Conservation (phyloP, 192 early-diverging fungal species). For the Podila epigama region DNA sequence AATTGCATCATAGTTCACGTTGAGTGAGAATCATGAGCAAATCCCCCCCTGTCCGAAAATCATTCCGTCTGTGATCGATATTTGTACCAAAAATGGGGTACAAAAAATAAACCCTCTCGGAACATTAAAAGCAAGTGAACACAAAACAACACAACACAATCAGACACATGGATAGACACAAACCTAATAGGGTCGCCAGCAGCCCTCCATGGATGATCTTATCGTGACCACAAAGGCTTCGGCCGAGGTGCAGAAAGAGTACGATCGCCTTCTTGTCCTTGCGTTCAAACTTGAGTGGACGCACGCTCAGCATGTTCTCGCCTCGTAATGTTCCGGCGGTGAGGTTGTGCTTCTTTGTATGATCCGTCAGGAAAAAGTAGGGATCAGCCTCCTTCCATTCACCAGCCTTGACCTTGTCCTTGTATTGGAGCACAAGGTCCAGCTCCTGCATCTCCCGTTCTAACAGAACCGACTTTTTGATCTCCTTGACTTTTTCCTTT, state of each 20-base stretch:
- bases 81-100: not conserved
- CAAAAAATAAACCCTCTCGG: not conserved
- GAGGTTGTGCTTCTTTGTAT: constrained; percentile 37
- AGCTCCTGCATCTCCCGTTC: constrained; percentile 33
- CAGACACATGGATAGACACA: not conserved
- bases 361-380: constrained; percentile 34
- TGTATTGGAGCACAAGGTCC: constrained; percentile 25
- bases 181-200: constrained; percentile 65
- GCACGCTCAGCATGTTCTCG: constrained; percentile 62
- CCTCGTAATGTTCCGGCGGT: constrained; percentile 59
- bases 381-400: constrained; percentile 39
- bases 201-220: constrained; percentile 84
- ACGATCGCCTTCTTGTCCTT: constrained; percentile 55
- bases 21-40: no score
- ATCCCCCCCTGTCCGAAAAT: not conserved
- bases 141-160: not conserved
- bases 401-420: constrained; percentile 16
- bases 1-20: no score
- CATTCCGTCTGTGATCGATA: not conserved
- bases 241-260: constrained; percentile 73
- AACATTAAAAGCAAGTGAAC: not conserved
- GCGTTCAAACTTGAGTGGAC: constrained; percentile 64
- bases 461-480: constrained; percentile 26
- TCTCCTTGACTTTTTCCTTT: constrained; percentile 15
- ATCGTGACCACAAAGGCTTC: constrained; percentile 78